Evolutionary conservation across 2,329 filamentous ascomycete genomes (phyloP), one percentile per base, ranked within the genome.

Genomic region (Penicillium sp.): DNA sequence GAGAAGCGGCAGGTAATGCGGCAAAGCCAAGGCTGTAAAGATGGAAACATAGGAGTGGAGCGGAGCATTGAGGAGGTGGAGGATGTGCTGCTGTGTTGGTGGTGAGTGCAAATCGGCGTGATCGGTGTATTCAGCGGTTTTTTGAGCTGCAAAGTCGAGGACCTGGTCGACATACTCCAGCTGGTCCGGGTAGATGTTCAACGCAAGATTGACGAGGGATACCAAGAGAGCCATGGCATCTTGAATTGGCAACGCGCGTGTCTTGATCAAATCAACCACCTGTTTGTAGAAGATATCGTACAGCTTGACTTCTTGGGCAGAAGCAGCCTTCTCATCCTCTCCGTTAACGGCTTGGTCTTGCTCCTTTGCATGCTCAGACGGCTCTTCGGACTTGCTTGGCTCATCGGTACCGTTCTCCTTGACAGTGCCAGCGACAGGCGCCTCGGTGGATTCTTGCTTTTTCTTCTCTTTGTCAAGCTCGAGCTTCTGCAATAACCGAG

Each of bases 251-350:
- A 99, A 80, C 61, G 90, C 87, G 66, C 96, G 90, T 46, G 89
- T 89, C 72, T 91, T 92, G 56, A 97, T 92, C 46, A 99, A 79
- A 65, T 92, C 92, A 67, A 95, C 88, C 56, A 97, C 94, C 72
- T 97, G 94, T 46, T 91, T 87, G 67, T 97, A 95, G 79, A 97
- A 99, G 53, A 97, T 90, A 73, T 97, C 92, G 71, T 97, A 97
- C 22, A 99, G 82, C 73, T 90, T 92, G 51, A 96, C 85, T 63
- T 90, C 87, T 46, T 86, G 76, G 27, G 72, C 69, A 43, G 64
- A 60, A 18, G 50, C 62, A 33, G 65, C 50, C 76, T 81, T 67
- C 69, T 74, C 46, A 4, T 57, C 42, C 63, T 65, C 58, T 33
- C 64, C 55, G 24, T 63, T 69, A 36, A 68, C 65, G 6, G 50